Base-by-base conservation (phyloP, 352 stramenopile genomes). In the Pelagophyceae sp. region DNA sequence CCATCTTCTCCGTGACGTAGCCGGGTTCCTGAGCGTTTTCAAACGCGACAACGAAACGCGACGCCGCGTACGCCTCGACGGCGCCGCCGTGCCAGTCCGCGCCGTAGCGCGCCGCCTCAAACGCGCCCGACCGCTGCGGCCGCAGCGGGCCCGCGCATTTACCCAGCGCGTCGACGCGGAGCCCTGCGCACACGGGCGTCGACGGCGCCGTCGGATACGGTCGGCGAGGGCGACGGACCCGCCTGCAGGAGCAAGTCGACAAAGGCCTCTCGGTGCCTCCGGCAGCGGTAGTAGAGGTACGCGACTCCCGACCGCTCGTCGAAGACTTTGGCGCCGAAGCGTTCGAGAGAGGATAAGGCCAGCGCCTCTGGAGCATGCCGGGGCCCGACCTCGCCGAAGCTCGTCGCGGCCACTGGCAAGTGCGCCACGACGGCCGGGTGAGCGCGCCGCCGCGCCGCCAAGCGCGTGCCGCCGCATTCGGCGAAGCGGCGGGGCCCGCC, bases 1-100 rank as follows among this genome's bases (percentile, higher is more conserved):
- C 82, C 29, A 91, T 71, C 78, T 90, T 90, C 75, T 91, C 86
- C 1, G 85, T 91, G 69, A 90, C 80, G 61, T 90, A 90, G 31
- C 86, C 87, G 0, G 79, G 64, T 0, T 64, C 76, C 1, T 78
- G 67, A 5, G 77, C 78, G 76, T 90, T 89, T 69, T 92, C 85
- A 31, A 91, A 92, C n/a, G 86, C 85, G 75, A 92, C 84, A 6
- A 88, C 86, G 38, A 92, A 91, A 51, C 45, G 45, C 45, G 45
- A 54, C 45, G 45, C 23, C 45, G 76, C n/a, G 80, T 82, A 88
- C 0, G 45, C 82, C 17, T 58, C 38, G 0, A 87, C 82, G 20
- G 82, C 85, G 17, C 83, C 83, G 33, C 87, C 82, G 71, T 83
- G 86, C 78, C 79, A 88, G 35, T 17, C 69, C 0, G 27, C 58